Evolutionary conservation across 2,329 filamentous ascomycete species (phyloP).

Genomic region (Helminthosporium solani): DNA sequence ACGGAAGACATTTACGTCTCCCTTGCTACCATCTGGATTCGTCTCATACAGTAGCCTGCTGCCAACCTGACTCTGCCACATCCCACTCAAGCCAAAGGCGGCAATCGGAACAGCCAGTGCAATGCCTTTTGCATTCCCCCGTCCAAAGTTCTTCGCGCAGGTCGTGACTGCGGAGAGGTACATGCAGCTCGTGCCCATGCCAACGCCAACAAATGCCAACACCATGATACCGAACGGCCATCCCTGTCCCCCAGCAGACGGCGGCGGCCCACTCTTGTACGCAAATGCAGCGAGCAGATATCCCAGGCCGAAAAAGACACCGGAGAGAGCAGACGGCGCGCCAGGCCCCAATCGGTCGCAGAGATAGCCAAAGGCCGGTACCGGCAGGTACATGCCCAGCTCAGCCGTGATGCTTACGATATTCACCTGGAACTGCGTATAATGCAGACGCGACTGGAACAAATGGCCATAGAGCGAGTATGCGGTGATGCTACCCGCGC

Average conservation of each 20-base stretch:
- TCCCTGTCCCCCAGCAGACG: conserved; percentile 53
- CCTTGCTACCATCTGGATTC: conserved; percentile 59
- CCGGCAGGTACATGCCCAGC: conserved; percentile 87
- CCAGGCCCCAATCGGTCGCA: conserved; percentile 87
- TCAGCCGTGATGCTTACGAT: conserved; percentile 83
- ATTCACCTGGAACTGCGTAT: conserved; percentile 91
- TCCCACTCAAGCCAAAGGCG: conserved; percentile 86
- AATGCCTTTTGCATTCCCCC: conserved; percentile 81
- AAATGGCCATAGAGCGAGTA: conserved; percentile 93
- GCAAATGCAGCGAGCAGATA: conserved; percentile 81
- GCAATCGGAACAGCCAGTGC: conserved; percentile 90
- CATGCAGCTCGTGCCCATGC: conserved; percentile 81
- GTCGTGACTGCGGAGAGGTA: conserved; percentile 91
- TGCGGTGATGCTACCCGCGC: conserved; percentile 86
- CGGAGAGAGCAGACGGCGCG: conserved; percentile 71
- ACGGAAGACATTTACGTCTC: conserved; percentile 71
- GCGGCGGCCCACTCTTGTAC: conserved; percentile 63
- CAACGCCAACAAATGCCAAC: conserved; percentile 77
- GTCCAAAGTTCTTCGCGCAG: conserved; percentile 96
- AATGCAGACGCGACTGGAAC: conserved; percentile 82
- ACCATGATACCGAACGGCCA: conserved; percentile 84
- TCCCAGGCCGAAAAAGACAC: conserved; percentile 72
- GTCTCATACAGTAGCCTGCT: conserved; percentile 74
- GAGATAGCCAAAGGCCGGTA: conserved; percentile 83
- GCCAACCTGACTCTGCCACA: conserved; percentile 92